Percentiles rank a stretch among this genome's conserved stretches.
Evolutionary conservation across 2,329 filamentous ascomycete species (phyloP).

Genomic region (Polychaeton citri): DNA sequence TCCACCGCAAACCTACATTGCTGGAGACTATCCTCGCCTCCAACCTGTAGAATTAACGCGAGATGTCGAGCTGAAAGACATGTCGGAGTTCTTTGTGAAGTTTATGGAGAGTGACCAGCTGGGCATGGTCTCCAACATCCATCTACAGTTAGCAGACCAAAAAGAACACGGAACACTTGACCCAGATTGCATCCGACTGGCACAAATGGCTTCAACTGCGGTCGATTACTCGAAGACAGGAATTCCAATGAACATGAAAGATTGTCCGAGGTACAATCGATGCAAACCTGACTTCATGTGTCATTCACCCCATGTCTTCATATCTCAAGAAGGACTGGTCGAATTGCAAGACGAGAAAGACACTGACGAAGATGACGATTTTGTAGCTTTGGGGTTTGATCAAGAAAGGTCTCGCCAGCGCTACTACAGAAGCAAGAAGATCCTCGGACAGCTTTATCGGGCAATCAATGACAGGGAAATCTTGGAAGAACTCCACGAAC

Average conservation of each 20-base stretch:
- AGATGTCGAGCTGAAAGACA: conserved; percentile 48
- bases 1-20: conserved; percentile 30
- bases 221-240: conserved; percentile 43
- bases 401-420: conserved; percentile 21
- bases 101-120: conserved; percentile 49
- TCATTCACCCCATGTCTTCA: conserved; percentile 29
- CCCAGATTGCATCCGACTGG: conserved; percentile 24
- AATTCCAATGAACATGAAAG: conserved; percentile 35
- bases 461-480: conserved; percentile 60
- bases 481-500: conserved; percentile 33
- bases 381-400: conserved; percentile 22
- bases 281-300: conserved; percentile 43
- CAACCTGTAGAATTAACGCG: conserved; percentile 46
- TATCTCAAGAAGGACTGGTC: conserved; percentile 33
- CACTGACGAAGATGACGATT: conserved; percentile 30
- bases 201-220: conserved; percentile 25
- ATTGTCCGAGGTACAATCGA: conserved; percentile 27
- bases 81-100: conserved; percentile 67
- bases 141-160: conserved; percentile 29
- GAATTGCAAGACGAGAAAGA: conserved; percentile 29
- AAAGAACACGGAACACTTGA: conserved; percentile 18
- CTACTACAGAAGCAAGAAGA: conserved; percentile 56
- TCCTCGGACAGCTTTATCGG: conserved; percentile 58
- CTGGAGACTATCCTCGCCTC: conserved; percentile 58
- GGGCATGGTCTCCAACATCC: conserved; percentile 27